These are phyloP conservation scores for Populus pruinosa DNA, from an alignment of 345 rosid genomes.

Conservation along the genomic window DNA sequence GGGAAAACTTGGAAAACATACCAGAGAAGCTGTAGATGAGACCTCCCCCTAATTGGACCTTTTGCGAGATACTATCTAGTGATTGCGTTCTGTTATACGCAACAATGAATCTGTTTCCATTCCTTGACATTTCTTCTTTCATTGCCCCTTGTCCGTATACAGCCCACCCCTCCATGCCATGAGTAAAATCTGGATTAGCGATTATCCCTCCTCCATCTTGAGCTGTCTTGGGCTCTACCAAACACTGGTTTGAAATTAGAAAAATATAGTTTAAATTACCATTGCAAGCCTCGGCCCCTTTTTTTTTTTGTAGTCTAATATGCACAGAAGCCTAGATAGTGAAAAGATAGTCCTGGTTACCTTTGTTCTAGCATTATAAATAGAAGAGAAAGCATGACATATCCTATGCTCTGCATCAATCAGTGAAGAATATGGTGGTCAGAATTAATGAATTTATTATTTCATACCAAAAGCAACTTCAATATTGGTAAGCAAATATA, in stretches of 20 bases:
- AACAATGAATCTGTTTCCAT: constrained; percentile 32
- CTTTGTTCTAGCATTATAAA: constrained; percentile 52
- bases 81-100: constrained; percentile 31
- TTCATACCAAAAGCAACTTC: too few species aligned
- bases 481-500: too few species aligned
- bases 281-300: too few species aligned
- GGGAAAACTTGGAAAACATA: background rate
- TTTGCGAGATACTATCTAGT: constrained; percentile 38
- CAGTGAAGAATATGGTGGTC: background rate
- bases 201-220: constrained; percentile 52
- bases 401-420: constrained; percentile 24
- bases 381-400: constrained; percentile 29
- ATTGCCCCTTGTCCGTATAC: constrained; percentile 31
- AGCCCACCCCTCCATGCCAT: constrained; percentile 40
- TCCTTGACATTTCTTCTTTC: constrained; percentile 22
- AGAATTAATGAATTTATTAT: background rate
- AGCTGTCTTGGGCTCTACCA: constrained; percentile 45
- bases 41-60: constrained; percentile 44
- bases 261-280: too few species aligned
- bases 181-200: constrained; percentile 41
- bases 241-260: constrained; percentile 47
- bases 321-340: too few species aligned
- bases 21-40: constrained; percentile 66
- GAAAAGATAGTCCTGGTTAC: constrained; percentile 22
- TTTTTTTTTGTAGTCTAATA: too few species aligned